Percentiles rank a stretch among this genome's conserved stretches.
Evolutionary conservation across 306 rosid genomes (phyloP).

Genomic region (Rosa lucieae): DNA sequence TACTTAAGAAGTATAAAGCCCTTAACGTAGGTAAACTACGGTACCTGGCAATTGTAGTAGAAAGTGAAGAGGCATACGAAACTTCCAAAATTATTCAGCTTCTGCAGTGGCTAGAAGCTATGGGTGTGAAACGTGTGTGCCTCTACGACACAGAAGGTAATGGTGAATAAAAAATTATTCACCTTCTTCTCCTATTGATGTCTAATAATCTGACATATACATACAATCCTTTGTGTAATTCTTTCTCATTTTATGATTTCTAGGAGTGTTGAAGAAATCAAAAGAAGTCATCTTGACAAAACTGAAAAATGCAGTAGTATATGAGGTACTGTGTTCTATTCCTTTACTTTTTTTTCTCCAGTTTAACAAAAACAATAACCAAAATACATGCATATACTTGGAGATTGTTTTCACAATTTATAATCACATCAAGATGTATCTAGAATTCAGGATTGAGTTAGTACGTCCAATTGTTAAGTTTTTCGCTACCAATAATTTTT

Average conservation of each 20-base stretch:
- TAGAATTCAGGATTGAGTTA: neutral
- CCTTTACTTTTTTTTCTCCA: neutral
- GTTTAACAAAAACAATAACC: neutral
- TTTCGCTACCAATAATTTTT: neutral
- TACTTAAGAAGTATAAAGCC: constrained; percentile 51
- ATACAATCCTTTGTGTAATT: constrained; percentile 5
- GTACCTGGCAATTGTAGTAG: constrained; percentile 77
- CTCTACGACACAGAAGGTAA: constrained; percentile 84
- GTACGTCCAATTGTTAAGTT: neutral
- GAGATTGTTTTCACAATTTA: neutral
- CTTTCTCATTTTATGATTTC: constrained; percentile 16
- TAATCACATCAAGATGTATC: neutral
- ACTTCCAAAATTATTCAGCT: constrained; percentile 60
- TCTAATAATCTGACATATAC: constrained; percentile 1
- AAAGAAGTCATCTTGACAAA: constrained; percentile 53
- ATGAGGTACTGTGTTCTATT: constrained; percentile 46
- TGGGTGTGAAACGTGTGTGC: constrained; percentile 72
- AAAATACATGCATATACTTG: neutral
- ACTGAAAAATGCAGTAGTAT: constrained; percentile 40
- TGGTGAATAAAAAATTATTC: too few species aligned
- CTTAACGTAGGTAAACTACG: constrained; percentile 40
- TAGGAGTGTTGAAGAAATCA: constrained; percentile 77
- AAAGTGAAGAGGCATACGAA: constrained; percentile 75
- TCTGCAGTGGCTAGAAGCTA: constrained; percentile 59
- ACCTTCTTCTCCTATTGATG: constrained; percentile 21